Percentiles rank a stretch among this genome's conserved stretches.
Evolutionary conservation across 352 stramenopile species (phyloP).

Genomic region (Phytophthora foliorum): DNA sequence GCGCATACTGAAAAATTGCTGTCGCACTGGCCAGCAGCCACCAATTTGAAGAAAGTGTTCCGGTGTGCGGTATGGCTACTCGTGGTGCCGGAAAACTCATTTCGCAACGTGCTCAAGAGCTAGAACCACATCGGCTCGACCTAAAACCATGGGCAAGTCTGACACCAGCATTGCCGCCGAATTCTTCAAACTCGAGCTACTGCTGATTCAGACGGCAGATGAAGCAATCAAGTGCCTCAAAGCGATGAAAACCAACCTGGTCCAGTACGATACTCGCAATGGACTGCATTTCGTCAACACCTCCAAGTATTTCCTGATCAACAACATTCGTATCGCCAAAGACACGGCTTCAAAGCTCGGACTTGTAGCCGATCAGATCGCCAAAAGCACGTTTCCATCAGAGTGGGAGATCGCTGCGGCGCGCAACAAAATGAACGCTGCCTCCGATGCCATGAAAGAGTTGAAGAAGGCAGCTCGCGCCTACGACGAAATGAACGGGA

Average conservation of each 20-base stretch:
- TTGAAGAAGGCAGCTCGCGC: slow-evolving; percentile 27
- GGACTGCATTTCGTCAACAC: slow-evolving; percentile 32
- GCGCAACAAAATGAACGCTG: slow-evolving; percentile 20
- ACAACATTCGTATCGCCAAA: slow-evolving; percentile 29
- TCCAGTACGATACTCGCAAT: slow-evolving; percentile 27
- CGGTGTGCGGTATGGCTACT: too few species aligned
- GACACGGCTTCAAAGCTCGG: slow-evolving; percentile 26
- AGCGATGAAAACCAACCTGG: slow-evolving; percentile 30
- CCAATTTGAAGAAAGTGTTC: background rate
- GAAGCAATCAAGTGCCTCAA: slow-evolving; percentile 27
- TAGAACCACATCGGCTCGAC: background rate
- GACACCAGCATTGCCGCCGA: slow-evolving; percentile 22
- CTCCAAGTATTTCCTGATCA: slow-evolving; percentile 33
- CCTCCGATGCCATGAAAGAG: slow-evolving; percentile 18
- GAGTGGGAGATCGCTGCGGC: slow-evolving; percentile 30
- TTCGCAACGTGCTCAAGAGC: slow-evolving; percentile 26
- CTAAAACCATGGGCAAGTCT: slow-evolving; percentile 29
- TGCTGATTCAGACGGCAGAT: slow-evolving; percentile 27
- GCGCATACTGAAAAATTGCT: background rate
- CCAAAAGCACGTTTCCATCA: slow-evolving; percentile 12
- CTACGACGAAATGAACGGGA: slow-evolving; percentile 38
- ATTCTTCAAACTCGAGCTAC: slow-evolving; percentile 29
- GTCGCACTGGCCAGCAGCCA: background rate
- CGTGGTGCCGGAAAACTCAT: slow-evolving; percentile 7
- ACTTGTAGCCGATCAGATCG: slow-evolving; percentile 25